These are phyloP conservation scores for Mitragyna speciosa DNA, from an alignment of 257 asterid genomes.

Conservation along the genomic window DNA sequence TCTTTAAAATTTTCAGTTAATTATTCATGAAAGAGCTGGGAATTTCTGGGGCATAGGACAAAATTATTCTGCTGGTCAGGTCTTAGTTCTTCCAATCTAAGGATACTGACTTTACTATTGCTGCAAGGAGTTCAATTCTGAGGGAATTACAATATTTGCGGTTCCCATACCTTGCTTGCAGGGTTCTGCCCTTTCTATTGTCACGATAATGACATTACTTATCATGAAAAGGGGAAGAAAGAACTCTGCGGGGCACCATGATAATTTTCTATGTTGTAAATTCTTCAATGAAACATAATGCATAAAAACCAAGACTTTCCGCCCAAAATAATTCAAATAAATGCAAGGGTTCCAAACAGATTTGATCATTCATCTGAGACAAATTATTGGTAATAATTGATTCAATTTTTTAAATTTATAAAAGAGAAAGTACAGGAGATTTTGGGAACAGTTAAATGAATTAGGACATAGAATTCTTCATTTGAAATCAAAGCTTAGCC, in stretches of 20 bases:
- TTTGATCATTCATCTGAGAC: neutral
- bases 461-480: neutral
- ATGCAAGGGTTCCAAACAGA: neutral
- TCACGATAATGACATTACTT: neutral
- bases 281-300: neutral
- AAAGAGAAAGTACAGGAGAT: neutral
- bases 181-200: neutral
- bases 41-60: neutral
- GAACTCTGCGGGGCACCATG: neutral
- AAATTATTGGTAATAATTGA: neutral
- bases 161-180: too few species aligned
- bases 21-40: neutral
- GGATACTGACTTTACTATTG: neutral
- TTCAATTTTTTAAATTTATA: neutral
- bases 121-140: neutral
- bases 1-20: neutral
- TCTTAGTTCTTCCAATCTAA: neutral
- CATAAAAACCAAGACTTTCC: neutral
- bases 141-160: neutral
- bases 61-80: neutral
- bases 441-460: neutral
- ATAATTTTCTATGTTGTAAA: neutral
- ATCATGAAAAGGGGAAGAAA: neutral
- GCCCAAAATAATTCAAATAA: neutral
- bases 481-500: neutral